Conservation (phyloP, 1,284 basidiomycete species). For the Boletellus deceptivus region DNA sequence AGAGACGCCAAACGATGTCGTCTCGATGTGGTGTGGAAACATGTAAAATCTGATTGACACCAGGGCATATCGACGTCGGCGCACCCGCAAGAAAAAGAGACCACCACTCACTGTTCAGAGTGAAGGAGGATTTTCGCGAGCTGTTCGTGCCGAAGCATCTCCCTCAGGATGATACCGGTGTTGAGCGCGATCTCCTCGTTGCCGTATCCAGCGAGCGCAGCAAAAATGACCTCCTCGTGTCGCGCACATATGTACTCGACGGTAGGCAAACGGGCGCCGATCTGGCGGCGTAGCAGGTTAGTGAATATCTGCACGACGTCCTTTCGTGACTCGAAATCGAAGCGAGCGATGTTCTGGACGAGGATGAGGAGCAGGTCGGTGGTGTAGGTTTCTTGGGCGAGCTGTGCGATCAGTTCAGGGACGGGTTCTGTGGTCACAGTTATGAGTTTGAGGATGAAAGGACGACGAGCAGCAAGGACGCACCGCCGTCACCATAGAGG, state of each 20-base stretch:
- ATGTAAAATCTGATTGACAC: conserved; percentile 80
- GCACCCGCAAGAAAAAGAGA: too few species aligned
- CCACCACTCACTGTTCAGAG: conserved; percentile 78
- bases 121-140: conserved; percentile 89
- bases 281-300: conserved; percentile 91
- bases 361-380: conserved; percentile 85
- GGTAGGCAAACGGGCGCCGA: conserved; percentile 90
- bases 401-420: conserved; percentile 85
- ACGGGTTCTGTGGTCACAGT: conserved; percentile 57
- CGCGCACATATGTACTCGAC: conserved; percentile 90
- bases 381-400: conserved; percentile 94
- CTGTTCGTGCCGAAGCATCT: conserved; percentile 94
- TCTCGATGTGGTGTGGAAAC: conserved; percentile 96
- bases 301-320: conserved; percentile 98
- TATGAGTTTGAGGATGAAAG: conserved; percentile 7
- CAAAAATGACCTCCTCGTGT: conserved; percentile 83
- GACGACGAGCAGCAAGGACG: conserved; percentile 20
- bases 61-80: conserved; percentile 2
- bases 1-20: conserved; percentile 96
- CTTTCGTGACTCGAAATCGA: conserved; percentile 97
- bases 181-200: conserved; percentile 96
- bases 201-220: conserved; percentile 85
- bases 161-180: conserved; percentile 96
- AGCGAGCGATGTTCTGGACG: conserved; percentile 77
- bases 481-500: conserved; percentile 85